phyloP scores from a whole-genome alignment of 1,284 basidiomycete species.

The Stereum hirsutum region DNA sequence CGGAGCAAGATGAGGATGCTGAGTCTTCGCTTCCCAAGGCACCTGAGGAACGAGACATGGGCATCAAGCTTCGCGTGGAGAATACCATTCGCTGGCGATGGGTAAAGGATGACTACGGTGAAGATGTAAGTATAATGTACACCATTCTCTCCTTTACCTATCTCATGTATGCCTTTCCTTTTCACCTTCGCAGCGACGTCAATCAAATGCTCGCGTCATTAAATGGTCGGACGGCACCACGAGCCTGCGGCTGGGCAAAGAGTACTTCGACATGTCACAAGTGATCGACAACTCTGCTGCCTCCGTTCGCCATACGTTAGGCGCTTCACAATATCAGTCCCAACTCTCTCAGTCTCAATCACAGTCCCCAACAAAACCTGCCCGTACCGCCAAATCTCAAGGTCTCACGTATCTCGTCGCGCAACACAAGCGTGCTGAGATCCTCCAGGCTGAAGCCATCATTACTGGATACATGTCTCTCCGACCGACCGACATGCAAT shows the following conservation, averaged over 20 bases:
- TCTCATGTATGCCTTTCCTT: slow-evolving; percentile 1
- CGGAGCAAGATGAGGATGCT: slow-evolving; percentile 72
- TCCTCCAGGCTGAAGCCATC: slow-evolving; percentile 78
- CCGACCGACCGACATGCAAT: slow-evolving; percentile 83
- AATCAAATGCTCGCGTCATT: slow-evolving; percentile 83
- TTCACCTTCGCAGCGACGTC: slow-evolving; percentile 40
- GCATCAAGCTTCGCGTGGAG: slow-evolving; percentile 79
- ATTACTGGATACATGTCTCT: slow-evolving; percentile 80
- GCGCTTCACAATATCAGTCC: slow-evolving; percentile 26
- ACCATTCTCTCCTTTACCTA: slow-evolving; percentile 1
- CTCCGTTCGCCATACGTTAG: slow-evolving; percentile 43
- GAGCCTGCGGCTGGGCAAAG: slow-evolving; percentile 82
- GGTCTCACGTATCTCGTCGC: slow-evolving; percentile 85
- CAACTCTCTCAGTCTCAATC: slow-evolving; percentile 25
- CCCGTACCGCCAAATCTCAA: slow-evolving; percentile 34
- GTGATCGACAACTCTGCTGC: slow-evolving; percentile 64
- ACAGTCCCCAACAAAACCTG: slow-evolving; percentile 19
- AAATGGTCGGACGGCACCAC: slow-evolving; percentile 89
- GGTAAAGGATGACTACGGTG: slow-evolving; percentile 60
- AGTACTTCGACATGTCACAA: slow-evolving; percentile 82
- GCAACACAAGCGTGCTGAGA: slow-evolving; percentile 79
- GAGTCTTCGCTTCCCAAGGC: slow-evolving; percentile 38
- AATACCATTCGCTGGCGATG: slow-evolving; percentile 91
- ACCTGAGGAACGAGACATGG: slow-evolving; percentile 52
- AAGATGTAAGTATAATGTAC: slow-evolving; percentile 45